Base-by-base conservation (phyloP, 139 green algal genomes). In the Micromonas commoda region DNA sequence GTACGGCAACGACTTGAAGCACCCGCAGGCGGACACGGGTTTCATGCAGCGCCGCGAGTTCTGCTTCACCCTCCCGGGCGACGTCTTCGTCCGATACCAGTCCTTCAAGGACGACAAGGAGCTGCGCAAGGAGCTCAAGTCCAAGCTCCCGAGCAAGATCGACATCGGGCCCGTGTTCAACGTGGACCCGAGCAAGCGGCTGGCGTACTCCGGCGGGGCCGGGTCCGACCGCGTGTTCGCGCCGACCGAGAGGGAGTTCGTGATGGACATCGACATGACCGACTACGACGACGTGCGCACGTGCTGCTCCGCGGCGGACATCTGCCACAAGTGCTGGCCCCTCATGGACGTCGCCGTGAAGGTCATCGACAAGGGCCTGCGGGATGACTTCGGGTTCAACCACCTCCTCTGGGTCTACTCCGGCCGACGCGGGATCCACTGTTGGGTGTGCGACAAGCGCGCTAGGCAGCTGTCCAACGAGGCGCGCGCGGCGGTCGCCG, bases 21-120 rank as follows among this genome's bases (percentile, higher is more conserved):
- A 96, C 74, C 80, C 89, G 0, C 82, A 88, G 64, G 88, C 88
- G 5, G 91, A 97, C n/a, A 45, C 38, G 9, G 29, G 28, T 39
- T 78, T 54, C 81, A 91, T 94, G 76, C 84, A 87, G 64, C 83
- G 87, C 0, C 84, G 96, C 0, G 96, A 99, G 82, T 96, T 99
- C 66, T 98, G 93, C 87, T 99, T 98, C 87, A 99, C 96, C 0
- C 81, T 99, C 32, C 87, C 97, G 23, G 91, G 91, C 0, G 96
- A 99, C 79, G 95, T 99, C 57, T 99, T 97, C 83, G 89, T 97
- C 28, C 88, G 96, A n/a, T 99, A 99, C 84, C 92, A 97, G 83
- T 93, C 89, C 0, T 98, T 97, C 89, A 92, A 95, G 86, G 85
- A 96, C 73, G 89, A 72, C 2, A 65, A 73, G 6, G 92, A 95